A percentile compares a stretch with the other conserved stretches of the same genome.
These are phyloP conservation scores for Trichoderma sp. DNA, from an alignment of 2,329 filamentous ascomycete species.

Conservation along the genomic window DNA sequence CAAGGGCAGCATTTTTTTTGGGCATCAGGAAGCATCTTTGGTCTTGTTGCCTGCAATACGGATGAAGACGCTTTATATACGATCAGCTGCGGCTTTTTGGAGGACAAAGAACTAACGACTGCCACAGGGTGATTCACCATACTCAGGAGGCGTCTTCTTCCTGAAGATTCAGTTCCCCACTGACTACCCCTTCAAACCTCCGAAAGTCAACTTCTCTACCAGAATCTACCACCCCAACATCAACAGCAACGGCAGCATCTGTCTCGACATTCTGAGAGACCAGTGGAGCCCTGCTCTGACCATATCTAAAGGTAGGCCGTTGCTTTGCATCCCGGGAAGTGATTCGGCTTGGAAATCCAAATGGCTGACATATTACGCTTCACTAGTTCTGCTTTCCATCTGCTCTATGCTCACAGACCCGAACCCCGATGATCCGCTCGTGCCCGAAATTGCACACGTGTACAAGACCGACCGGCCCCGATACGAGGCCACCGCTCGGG, in stretches of 20 bases:
- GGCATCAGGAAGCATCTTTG: background rate
- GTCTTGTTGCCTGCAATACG: background rate
- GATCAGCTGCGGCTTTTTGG: background rate
- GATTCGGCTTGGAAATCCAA: background rate
- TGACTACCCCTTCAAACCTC: conserved; percentile 99
- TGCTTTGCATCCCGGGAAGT: too few relatives aligned
- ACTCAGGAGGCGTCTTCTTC: conserved; percentile 98
- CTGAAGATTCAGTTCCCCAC: conserved; percentile 98
- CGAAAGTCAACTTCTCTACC: conserved; percentile 99
- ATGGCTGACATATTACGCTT: conserved; percentile 25
- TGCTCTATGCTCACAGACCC: conserved; percentile 99
- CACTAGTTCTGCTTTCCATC: conserved; percentile 88
- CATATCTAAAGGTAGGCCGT: conserved; percentile 86
- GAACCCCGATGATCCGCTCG: conserved; percentile 97
- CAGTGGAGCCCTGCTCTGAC: conserved; percentile 99
- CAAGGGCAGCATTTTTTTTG: background rate
- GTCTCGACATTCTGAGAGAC: conserved; percentile 95
- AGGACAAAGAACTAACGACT: conserved; percentile 35
- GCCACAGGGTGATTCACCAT: conserved; percentile 87
- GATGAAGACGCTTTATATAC: background rate
- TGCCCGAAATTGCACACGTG: conserved; percentile 98
- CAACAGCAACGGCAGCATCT: conserved; percentile 99
- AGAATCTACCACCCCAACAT: conserved; percentile 99
- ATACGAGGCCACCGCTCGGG: conserved; percentile 94
- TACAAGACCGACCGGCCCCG: conserved; percentile 98